phyloP scores from a whole-genome alignment of 208 protist genomes.

The Lotmaria passim region DNA sequence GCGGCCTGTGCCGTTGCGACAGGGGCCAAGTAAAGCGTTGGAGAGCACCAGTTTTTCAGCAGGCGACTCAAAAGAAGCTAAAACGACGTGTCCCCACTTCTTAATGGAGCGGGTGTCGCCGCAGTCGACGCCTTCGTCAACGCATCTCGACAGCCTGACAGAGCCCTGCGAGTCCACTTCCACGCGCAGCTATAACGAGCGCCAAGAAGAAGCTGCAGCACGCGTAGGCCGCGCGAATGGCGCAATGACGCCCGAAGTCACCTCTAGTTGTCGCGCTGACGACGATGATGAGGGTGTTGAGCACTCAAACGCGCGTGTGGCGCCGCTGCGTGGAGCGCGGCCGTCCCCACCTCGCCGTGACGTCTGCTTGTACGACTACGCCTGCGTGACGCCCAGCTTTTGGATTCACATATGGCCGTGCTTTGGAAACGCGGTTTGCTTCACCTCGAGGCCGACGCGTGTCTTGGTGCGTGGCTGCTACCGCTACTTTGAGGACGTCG shows the following conservation, averaged over 20 bases:
- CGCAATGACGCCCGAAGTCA: too few species aligned
- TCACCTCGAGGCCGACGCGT: constrained; percentile 11
- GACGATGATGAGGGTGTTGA: not conserved
- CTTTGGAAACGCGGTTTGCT: not conserved
- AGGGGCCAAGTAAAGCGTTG: not conserved
- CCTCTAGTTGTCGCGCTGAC: not conserved
- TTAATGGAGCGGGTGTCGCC: too few species aligned
- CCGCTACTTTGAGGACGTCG: constrained; percentile 29
- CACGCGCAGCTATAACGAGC: too few species aligned
- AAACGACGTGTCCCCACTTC: too few species aligned
- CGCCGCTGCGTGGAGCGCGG: not conserved
- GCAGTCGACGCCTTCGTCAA: too few species aligned
- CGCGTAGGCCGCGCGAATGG: too few species aligned
- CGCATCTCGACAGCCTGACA: too few species aligned
- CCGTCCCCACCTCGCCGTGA: not conserved
- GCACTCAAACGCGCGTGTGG: not conserved
- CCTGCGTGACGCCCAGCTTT: constrained; percentile 13
- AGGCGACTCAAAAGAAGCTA: not conserved
- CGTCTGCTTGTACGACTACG: not conserved
- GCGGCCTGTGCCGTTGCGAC: not conserved
- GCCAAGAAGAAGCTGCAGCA: too few species aligned
- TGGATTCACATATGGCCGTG: constrained; percentile 40
- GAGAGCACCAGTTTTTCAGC: too few species aligned
- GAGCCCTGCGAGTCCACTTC: too few species aligned
- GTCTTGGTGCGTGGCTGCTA: constrained; percentile 28